Evolutionary conservation across 176 grass and related monocot species (phyloP).

Genomic region (Oryza rufipogon): DNA sequence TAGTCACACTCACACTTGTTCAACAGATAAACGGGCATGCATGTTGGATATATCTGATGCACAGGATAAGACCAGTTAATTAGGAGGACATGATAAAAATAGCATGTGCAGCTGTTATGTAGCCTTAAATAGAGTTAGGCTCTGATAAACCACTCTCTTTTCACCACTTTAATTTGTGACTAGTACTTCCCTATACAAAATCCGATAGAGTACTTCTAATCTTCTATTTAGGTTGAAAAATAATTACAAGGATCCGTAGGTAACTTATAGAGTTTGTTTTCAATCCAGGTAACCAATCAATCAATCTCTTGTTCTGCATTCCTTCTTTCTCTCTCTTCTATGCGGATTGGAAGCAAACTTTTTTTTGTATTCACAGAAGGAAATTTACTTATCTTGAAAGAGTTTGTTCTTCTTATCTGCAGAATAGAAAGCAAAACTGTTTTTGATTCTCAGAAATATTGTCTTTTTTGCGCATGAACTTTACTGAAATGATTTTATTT

Average conservation of each 20-base stretch:
- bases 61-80: constrained; percentile 17
- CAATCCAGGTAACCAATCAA: constrained; percentile 9
- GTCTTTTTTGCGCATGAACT: background rate
- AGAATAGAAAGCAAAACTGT: background rate
- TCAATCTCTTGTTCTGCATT: background rate
- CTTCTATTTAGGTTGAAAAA: constrained; percentile 35
- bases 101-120: background rate
- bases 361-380: no score
- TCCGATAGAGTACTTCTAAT: constrained; percentile 41
- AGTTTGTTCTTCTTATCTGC: background rate
- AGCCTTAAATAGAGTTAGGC: constrained; percentile 41
- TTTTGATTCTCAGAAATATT: no score
- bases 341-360: no score
- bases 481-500: no score
- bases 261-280: constrained; percentile 24
- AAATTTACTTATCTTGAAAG: no score
- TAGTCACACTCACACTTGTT: constrained; percentile 3
- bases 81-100: constrained; percentile 44
- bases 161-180: constrained; percentile 12
- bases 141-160: constrained; percentile 35
- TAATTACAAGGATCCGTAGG: constrained; percentile 21
- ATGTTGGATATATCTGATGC: constrained; percentile 34
- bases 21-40: constrained; percentile 21
- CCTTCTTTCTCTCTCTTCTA: background rate
- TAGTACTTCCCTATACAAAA: constrained; percentile 28